Evolutionary conservation across 1,284 basidiomycete genomes (phyloP), one percentile per base, ranked within the genome.

Genomic region (Cryptococcus neoformans): DNA sequence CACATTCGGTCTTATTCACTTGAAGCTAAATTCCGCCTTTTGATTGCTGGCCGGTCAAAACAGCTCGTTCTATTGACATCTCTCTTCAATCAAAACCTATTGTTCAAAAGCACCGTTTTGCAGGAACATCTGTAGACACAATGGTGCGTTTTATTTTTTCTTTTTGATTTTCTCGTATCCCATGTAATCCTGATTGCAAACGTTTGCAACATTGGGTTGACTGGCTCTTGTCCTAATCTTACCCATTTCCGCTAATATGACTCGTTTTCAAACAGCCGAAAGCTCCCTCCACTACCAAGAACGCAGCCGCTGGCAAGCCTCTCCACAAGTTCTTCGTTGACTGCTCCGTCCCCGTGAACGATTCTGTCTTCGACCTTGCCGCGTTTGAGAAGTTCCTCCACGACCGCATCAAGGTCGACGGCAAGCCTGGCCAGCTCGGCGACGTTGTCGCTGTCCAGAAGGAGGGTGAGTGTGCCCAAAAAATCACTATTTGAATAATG

Each of bases 321-420:
- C 66, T 70, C 55, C 89, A 92, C 84, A 95, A 92, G 81, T 96
- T 93, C 81, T 82, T 88, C 78, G 85, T 97, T 78, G 92, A 96
- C 85, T 95, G 90, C 84, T 90, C 90, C 53, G 90, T 89, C 73
- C 94, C 94, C 62, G 92, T 90, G 55, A 81, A 83, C 63, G 92
- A 95, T 79, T 87, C 87, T 72, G 89, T 95, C 76, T 92, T 96
- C 73, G 92, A 95, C 73, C 87, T 88, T 62, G 89, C 88, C 60
- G 87, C 88, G 69, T 94, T 91, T 79, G 90, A 92, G 80, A 91
- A 92, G 80, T 96, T 88, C 83, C 83, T 96, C 57, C 91, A 94
- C 77, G 92, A 95, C 82, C 86, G 89, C 68, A 91, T 93, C 78
- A 95, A 93, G 84, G 87, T 94, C 55, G 77, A 79, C 44, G 78